Evolutionary conservation across 2,329 filamentous ascomycete species (phyloP).

Genomic region (Biscogniauxia mediterranea): DNA sequence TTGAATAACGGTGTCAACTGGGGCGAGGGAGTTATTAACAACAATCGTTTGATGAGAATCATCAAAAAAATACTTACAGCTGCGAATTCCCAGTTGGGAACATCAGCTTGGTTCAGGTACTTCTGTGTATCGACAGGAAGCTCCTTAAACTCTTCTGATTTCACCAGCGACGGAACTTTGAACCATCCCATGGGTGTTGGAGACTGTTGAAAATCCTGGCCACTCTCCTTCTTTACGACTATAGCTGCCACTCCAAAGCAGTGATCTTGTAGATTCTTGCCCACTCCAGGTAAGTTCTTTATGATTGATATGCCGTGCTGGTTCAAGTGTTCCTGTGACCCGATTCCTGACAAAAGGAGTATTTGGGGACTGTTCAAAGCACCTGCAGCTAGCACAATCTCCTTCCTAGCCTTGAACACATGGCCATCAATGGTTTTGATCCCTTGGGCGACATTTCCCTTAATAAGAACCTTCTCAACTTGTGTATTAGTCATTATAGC

Average conservation of each 20-base stretch:
- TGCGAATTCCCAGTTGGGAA: constrained; percentile 20
- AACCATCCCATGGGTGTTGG: constrained; percentile 36
- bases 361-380: constrained; percentile 29
- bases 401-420: constrained; percentile 15
- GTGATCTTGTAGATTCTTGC: constrained; percentile 28
- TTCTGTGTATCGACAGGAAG: constrained; percentile 11
- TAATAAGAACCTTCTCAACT: constrained; percentile 12
- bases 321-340: constrained; percentile 21
- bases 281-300: constrained; percentile 27
- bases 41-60: background rate
- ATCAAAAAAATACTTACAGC: constrained; percentile 4
- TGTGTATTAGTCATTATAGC: constrained; percentile 8
- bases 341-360: constrained; percentile 31
- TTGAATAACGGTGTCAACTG: constrained; percentile 18
- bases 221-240: constrained; percentile 24
- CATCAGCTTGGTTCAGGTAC: constrained; percentile 9
- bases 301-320: constrained; percentile 21
- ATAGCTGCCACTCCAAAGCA: constrained; percentile 15
- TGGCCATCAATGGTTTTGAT: constrained; percentile 11
- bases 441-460: constrained; percentile 21
- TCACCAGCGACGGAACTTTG: constrained; percentile 26
- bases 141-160: constrained; percentile 15
- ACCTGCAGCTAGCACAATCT: constrained; percentile 29
- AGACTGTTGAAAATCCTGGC: constrained; percentile 6
- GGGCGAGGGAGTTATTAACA: background rate